Evolutionary conservation across 345 rosid species (phyloP), one percentile per base, ranked within the genome.

Genomic region (Brassica carinata): DNA sequence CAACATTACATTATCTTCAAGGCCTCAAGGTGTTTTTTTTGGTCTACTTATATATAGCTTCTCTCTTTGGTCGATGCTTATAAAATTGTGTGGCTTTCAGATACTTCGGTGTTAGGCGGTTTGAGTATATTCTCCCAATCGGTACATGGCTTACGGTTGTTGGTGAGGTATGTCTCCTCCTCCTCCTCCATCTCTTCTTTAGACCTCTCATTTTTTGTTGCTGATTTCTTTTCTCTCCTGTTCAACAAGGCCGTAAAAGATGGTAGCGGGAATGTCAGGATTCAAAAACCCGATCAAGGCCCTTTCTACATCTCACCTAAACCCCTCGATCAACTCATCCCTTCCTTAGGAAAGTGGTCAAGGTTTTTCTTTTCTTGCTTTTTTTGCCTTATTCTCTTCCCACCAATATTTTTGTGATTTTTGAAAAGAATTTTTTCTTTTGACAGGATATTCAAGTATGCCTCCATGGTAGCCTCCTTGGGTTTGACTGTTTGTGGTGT

Each of bases 21-120:
- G 97, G 98, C 84, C 87, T 89, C 82, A 91, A 92, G 97, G 98
- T 91, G 82, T 91, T 82, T 76, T 83, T n/a, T n/a, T n/a, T n/a
- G n/a, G n/a, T 75, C 38, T 76, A 15, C 43, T 36, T 38, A 6
- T 34, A 19, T 19, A 19, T 7, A 13, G 26, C 2, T 10, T 74
- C 19, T 10, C 13, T 67, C 40, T 34, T 55, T 67, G 40, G 13
- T 53, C 27, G 11, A 11, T 17, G 45, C 3, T 75, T 19, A 19
- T 19, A 2, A 75, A 18, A 7, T 9, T 5, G 14, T 55, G 72
- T 66, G 17, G 67, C 68, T 79, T 79, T 71, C 82, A 94, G 98
- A 91, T 91, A 92, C 93, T n/a, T 94, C 81, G 98, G 98, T 67
- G 90, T 91, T 64, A 92, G 90, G 85, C 85, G 88, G 33, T 88